These are phyloP conservation scores for Cutaneotrichosporon arboriforme DNA, from an alignment of 1,284 basidiomycete genomes.

Conservation along the genomic window DNA sequence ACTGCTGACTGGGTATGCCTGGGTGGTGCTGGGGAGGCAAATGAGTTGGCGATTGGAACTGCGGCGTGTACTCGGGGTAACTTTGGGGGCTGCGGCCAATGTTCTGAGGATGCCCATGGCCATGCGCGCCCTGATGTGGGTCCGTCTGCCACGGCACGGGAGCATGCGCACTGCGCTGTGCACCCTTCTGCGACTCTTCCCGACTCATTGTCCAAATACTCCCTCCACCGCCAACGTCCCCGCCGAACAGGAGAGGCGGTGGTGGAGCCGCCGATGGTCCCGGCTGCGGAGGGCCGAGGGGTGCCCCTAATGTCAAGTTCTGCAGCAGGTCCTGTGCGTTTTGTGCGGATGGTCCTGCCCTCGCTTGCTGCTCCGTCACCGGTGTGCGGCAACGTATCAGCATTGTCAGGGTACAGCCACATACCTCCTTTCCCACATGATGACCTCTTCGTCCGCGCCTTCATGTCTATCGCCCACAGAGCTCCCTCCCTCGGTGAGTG, in stretches of 20 bases:
- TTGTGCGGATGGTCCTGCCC: slow-evolving; percentile 7
- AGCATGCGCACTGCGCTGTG: slow-evolving; percentile 7
- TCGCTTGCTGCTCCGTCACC: not conserved
- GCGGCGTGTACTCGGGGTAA: not conserved
- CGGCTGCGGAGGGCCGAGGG: slow-evolving; percentile 2
- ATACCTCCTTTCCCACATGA: slow-evolving; percentile 32
- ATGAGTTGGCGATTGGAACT: not conserved
- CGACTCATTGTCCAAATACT: slow-evolving; percentile 38
- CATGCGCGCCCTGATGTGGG: not conserved
- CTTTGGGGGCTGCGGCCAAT: not conserved
- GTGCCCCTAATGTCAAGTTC: slow-evolving; percentile 15
- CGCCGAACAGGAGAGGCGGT: slow-evolving; percentile 24
- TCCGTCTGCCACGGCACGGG: slow-evolving; percentile 4
- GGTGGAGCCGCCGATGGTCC: not conserved
- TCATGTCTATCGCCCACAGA: slow-evolving; percentile 48
- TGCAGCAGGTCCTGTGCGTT: slow-evolving; percentile 25
- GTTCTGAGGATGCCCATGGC: not conserved
- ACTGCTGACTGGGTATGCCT: not conserved
- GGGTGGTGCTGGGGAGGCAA: not conserved
- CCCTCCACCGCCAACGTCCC: slow-evolving; percentile 12
- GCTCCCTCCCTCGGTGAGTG: slow-evolving; percentile 48
- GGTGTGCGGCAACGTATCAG: slow-evolving; percentile 7
- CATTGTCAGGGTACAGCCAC: slow-evolving; percentile 1
- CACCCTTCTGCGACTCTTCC: slow-evolving; percentile 30
- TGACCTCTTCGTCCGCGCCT: slow-evolving; percentile 43